Base-by-base conservation (phyloP, 257 asterid species). In the Coffea eugenioides region DNA sequence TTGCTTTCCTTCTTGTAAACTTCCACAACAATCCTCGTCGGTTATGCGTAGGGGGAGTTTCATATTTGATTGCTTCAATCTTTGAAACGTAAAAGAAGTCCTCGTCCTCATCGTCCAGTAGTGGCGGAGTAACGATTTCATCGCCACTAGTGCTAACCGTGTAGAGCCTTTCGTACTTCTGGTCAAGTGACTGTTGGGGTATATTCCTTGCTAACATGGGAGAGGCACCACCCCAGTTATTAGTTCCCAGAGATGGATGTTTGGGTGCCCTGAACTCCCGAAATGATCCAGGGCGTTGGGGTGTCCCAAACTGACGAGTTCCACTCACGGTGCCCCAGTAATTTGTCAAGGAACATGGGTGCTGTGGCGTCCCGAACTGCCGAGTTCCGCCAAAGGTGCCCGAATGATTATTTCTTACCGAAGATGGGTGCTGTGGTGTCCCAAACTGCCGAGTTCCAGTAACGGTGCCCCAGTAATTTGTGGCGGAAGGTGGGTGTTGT, bases 181-280 rank as follows among this genome's bases (percentile, higher is more conserved):
- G 92, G 4, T 88, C 92, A 3, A 93, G 93, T 23, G 92, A 85
- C 79, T 88, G 96, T 64, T 83, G 77, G 2, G 97, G 94, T 69
- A 93, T 46, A 82, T 87, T 77, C 31, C 97, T 80, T 2, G 97
- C 97, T 75, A 93, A 72, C 86, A 93, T 51, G 1, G 97, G 97
- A 21, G 97, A 93, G 0, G 94, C 86, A 5, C 97, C 97, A 27
- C 97, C 97, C 97, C 97, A 91, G 16, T 84, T 88, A 81, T 93
- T 91, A 27, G 86, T 87, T 54, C 95, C 91, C 4, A 69, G 56
- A 16, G 88, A 83, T 61, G 95, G 94, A 82, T 91, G 97, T 23
- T 91, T 93, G 1, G 97, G 97, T 8, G 97, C 89, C 81, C 97
- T 86, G 67, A 93, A 90, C 69, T 91, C 90, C 70, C 71, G 49